These are phyloP conservation scores for Tetrapisispora taiwanensis DNA, from an alignment of 805 yeast species.

Conservation along the genomic window DNA sequence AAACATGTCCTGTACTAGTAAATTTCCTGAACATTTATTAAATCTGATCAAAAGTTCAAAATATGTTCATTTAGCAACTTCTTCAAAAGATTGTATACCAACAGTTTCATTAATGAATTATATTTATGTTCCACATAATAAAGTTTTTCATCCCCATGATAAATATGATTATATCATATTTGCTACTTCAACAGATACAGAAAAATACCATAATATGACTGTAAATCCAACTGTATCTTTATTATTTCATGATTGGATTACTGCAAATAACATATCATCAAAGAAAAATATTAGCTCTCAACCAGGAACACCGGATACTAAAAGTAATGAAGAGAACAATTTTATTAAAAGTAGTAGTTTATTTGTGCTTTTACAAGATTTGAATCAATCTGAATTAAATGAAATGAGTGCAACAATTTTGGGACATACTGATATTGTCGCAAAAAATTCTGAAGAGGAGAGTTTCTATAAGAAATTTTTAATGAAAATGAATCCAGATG, in stretches of 20 bases:
- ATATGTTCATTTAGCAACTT: constrained; percentile 78
- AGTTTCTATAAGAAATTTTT: constrained; percentile 53
- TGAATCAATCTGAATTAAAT: constrained; percentile 72
- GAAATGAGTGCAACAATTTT: constrained; percentile 73
- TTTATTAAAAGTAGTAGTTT: constrained; percentile 31
- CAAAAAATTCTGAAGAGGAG: constrained; percentile 38
- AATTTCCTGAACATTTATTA: constrained; percentile 32
- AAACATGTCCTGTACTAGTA: constrained; percentile 25
- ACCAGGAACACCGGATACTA: constrained; percentile 23
- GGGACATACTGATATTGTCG: constrained; percentile 57
- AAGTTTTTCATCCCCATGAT: constrained; percentile 13
- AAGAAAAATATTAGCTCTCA: constrained; percentile 22
- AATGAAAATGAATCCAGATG: constrained; percentile 56
- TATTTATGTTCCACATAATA: constrained; percentile 41
- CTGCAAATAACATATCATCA: constrained; percentile 39
- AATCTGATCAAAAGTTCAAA: constrained; percentile 48
- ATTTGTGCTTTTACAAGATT: constrained; percentile 53
- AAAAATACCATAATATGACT: constrained; percentile 60
- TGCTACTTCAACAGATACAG: constrained; percentile 62
- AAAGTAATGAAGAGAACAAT: background rate
- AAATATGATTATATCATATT: constrained; percentile 48
- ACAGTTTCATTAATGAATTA: constrained; percentile 90
- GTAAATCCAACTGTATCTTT: constrained; percentile 72
- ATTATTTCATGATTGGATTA: constrained; percentile 84
- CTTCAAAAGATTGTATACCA: constrained; percentile 55